These are phyloP conservation scores for Pseudozyma sp. DNA, from an alignment of 1,284 basidiomycete genomes.

Conservation along the genomic window DNA sequence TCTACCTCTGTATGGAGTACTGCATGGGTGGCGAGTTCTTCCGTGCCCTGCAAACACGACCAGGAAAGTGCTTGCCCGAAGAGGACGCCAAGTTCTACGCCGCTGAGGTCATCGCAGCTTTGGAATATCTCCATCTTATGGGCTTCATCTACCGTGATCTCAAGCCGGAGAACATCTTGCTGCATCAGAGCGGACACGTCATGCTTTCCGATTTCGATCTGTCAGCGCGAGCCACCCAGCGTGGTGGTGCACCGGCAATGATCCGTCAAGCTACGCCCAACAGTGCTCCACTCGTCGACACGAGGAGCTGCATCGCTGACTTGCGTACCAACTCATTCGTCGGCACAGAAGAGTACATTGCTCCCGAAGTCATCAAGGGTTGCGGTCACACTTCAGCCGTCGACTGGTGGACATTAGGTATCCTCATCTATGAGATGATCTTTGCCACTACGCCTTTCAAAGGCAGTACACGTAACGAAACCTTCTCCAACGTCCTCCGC, in stretches of 20 bases:
- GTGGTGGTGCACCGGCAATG: constrained; percentile 85
- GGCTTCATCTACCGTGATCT: constrained; percentile 90
- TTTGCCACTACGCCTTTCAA: constrained; percentile 99
- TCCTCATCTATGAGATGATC: constrained; percentile 99
- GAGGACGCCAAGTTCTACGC: constrained; percentile 97
- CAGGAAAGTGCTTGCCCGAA: constrained; percentile 94
- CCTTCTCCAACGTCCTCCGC: constrained; percentile 93
- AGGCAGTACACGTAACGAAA: constrained; percentile 90
- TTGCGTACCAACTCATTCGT: constrained; percentile 99
- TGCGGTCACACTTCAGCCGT: constrained; percentile 97
- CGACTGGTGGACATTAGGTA: constrained; percentile 99
- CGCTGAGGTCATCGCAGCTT: constrained; percentile 92
- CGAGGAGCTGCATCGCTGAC: constrained; percentile 94
- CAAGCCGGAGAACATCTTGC: constrained; percentile 97
- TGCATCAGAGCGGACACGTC: constrained; percentile 96
- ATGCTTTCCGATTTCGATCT: constrained; percentile 99
- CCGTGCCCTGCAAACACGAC: constrained; percentile 82
- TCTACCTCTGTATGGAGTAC: constrained; percentile 73
- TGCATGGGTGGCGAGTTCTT: constrained; percentile 99
- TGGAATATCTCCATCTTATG: constrained; percentile 98
- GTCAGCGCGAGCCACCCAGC: constrained; percentile 86
- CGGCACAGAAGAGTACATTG: constrained; percentile 99
- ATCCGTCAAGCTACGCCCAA: constrained; percentile 88
- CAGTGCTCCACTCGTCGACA: constrained; percentile 94
- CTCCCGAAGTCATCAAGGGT: constrained; percentile 97